Evolutionary conservation across 441 rosid genomes (phyloP).

Genomic region (Croton setiger): DNA sequence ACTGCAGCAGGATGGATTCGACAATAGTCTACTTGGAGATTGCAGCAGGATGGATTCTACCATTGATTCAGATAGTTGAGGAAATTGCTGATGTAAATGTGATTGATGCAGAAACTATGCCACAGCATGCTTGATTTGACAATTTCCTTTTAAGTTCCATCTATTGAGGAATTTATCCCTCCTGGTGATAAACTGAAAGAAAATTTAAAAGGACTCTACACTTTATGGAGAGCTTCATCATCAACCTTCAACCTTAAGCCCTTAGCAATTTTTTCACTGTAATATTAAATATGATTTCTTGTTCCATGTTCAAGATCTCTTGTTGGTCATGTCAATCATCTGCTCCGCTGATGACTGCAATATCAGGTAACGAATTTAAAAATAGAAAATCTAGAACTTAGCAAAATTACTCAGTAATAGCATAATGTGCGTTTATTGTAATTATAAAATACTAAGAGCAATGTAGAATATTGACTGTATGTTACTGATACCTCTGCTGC

Average conservation of each 20-base stretch:
- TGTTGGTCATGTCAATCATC: neutral
- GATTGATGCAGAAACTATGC: constrained; percentile 31
- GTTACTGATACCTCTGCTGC: neutral
- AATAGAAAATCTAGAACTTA: neutral
- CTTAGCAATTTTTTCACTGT: neutral
- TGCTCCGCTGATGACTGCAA: neutral
- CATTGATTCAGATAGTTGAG: constrained; percentile 25
- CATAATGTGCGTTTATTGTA: neutral
- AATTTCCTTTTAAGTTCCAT: constrained; percentile 21
- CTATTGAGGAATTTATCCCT: constrained; percentile 26
- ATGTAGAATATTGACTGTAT: neutral
- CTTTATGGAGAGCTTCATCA: constrained; percentile 18
- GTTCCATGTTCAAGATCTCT: neutral
- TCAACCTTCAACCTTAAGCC: constrained; percentile 26
- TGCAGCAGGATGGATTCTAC: constrained; percentile 30
- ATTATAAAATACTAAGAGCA: no score
- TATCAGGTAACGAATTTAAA: neutral
- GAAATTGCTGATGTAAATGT: constrained; percentile 21
- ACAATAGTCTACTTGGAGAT: constrained; percentile 25
- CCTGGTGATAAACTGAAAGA: constrained; percentile 25
- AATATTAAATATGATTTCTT: neutral
- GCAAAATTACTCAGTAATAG: neutral
- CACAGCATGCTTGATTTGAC: constrained; percentile 24
- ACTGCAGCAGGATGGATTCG: constrained; percentile 29
- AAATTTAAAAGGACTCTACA: constrained; percentile 21